Evolutionary conservation across 306 rosid genomes (phyloP).

Genomic region (Canavalia gladiata): DNA sequence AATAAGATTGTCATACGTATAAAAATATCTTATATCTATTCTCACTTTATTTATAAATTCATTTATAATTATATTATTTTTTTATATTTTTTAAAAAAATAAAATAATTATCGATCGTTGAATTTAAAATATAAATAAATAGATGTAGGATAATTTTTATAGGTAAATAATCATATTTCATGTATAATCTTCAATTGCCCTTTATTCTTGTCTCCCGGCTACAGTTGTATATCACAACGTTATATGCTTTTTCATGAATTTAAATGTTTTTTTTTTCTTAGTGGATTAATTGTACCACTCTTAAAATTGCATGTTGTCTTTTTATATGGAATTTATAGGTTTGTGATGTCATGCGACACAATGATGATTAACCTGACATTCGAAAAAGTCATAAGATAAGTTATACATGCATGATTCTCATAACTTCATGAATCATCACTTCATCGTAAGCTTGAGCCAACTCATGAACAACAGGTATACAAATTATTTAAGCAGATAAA

Average conservation of each 20-base stretch:
- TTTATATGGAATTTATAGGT: slow-evolving; percentile 22
- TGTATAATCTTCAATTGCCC: not conserved
- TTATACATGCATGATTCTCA: slow-evolving; percentile 35
- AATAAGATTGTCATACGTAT: too few relatives aligned
- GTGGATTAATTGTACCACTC: not conserved
- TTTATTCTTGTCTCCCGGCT: slow-evolving; percentile 20
- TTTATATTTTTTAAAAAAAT: too few relatives aligned
- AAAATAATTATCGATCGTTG: too few relatives aligned
- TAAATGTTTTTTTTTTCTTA: not conserved
- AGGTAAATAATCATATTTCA: too few relatives aligned
- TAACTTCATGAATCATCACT: slow-evolving; percentile 41
- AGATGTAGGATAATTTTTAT: too few relatives aligned
- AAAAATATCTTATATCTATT: too few relatives aligned
- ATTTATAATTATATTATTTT: too few relatives aligned
- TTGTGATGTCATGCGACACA: slow-evolving; percentile 47
- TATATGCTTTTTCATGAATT: not conserved
- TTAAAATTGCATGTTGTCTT: not conserved
- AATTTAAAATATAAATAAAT: too few relatives aligned
- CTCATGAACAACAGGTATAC: slow-evolving; percentile 11
- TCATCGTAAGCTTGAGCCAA: slow-evolving; percentile 29
- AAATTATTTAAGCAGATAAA: not conserved
- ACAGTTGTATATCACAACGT: not conserved
- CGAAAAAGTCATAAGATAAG: slow-evolving; percentile 12
- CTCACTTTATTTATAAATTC: too few relatives aligned
- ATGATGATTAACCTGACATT: slow-evolving; percentile 45